Evolutionary conservation across 2,329 filamentous ascomycete genomes (phyloP).

Genomic region (Xylaria sp.): DNA sequence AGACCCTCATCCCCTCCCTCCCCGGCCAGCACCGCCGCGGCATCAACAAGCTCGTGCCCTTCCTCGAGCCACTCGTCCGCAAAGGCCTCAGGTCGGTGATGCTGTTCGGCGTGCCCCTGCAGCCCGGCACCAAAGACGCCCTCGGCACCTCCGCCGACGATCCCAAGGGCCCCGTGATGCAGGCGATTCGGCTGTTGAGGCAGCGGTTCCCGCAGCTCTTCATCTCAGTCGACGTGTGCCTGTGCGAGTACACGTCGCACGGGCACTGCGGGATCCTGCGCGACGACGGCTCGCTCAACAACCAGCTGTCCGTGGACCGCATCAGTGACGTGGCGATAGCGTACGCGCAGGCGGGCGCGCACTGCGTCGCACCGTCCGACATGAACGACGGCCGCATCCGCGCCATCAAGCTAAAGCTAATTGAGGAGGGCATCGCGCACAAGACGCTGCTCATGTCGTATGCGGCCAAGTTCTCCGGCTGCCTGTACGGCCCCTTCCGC

Average conservation of each 20-base stretch:
- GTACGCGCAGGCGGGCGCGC: slow-evolving; percentile 93
- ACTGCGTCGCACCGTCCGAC: slow-evolving; percentile 95
- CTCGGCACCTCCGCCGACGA: slow-evolving; percentile 93
- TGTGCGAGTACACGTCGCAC: slow-evolving; percentile 98
- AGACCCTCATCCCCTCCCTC: slow-evolving; percentile 86
- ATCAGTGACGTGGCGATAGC: slow-evolving; percentile 97
- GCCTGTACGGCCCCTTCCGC: slow-evolving; percentile 94
- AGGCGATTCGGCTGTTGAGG: slow-evolving; percentile 81
- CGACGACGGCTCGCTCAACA: slow-evolving; percentile 92
- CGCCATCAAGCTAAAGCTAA: slow-evolving; percentile 96
- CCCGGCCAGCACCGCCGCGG: slow-evolving; percentile 90
- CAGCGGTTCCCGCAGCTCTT: slow-evolving; percentile 88
- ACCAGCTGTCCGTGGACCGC: slow-evolving; percentile 88
- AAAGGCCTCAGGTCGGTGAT: slow-evolving; percentile 94
- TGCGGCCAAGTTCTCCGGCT: slow-evolving; percentile 96
- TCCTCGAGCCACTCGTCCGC: slow-evolving; percentile 82
- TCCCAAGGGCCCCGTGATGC: slow-evolving; percentile 88
- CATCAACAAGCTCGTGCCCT: slow-evolving; percentile 82
- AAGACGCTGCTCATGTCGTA: slow-evolving; percentile 95
- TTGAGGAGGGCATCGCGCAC: slow-evolving; percentile 92
- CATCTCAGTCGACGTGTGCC: slow-evolving; percentile 90
- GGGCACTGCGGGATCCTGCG: slow-evolving; percentile 96
- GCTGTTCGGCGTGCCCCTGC: slow-evolving; percentile 90
- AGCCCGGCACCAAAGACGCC: slow-evolving; percentile 82
- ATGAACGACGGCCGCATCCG: slow-evolving; percentile 99